phyloP scores from a whole-genome alignment of 2,329 filamentous ascomycete genomes.

The Apiospora sp. region DNA sequence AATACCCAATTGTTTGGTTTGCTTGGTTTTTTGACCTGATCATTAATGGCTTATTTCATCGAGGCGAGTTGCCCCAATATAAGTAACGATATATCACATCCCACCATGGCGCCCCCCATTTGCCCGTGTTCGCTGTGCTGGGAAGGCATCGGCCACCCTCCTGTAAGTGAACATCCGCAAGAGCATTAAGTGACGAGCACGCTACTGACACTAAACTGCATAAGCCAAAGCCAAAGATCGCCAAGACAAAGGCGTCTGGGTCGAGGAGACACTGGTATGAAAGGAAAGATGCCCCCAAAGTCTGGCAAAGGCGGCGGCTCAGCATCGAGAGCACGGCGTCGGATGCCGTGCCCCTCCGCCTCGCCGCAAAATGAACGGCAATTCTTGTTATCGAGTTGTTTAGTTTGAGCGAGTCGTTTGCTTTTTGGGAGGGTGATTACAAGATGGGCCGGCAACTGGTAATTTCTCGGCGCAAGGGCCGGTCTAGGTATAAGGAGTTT shows the following conservation, averaged over 20 bases:
- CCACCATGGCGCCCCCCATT: background rate
- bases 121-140: constrained; percentile 28
- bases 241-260: constrained; percentile 22
- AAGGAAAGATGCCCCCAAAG: constrained; percentile 32
- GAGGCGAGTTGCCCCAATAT: background rate
- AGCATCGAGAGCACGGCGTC: constrained; percentile 38
- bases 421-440: background rate
- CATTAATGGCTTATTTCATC: background rate
- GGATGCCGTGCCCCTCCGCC: constrained; percentile 37
- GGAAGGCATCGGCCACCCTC: constrained; percentile 16
- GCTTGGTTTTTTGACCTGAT: too few species aligned
- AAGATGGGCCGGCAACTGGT: background rate
- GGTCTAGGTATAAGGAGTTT: background rate
- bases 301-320: constrained; percentile 28
- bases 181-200: background rate
- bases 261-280: constrained; percentile 2
- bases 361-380: constrained; percentile 19
- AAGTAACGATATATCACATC: background rate
- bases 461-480: background rate
- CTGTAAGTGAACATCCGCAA: background rate
- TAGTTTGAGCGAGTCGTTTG: background rate
- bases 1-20: background rate
- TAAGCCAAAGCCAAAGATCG: background rate
- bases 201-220: background rate
- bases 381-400: too few species aligned